Evolutionary conservation across 2,329 filamentous ascomycete genomes (phyloP).

Genomic region (Penicillium nordicum): DNA sequence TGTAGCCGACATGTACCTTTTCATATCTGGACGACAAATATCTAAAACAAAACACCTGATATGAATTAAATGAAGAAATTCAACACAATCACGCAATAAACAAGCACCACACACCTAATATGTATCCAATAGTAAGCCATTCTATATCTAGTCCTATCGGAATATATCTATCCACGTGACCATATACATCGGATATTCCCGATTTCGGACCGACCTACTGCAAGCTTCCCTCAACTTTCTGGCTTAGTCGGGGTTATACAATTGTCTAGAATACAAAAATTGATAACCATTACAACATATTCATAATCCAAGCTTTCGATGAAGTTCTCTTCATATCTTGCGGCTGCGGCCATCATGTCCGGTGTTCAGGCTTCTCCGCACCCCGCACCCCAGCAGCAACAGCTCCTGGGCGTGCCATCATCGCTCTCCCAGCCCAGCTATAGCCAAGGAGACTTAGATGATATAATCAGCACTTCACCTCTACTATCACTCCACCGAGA

Average conservation of each 20-base stretch:
- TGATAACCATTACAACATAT: background rate
- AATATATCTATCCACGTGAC: background rate
- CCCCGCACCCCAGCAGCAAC: slow-evolving; percentile 25
- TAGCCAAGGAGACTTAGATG: slow-evolving; percentile 23
- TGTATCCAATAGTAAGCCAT: background rate
- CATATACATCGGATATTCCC: background rate
- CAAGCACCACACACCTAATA: background rate
- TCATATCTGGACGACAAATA: background rate
- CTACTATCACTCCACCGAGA: slow-evolving; percentile 71
- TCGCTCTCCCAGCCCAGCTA: background rate
- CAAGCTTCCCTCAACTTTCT: background rate
- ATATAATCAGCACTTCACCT: slow-evolving; percentile 41
- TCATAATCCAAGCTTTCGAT: slow-evolving; percentile 3
- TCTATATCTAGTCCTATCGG: background rate
- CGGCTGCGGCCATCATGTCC: slow-evolving; percentile 17
- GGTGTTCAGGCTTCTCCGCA: slow-evolving; percentile 28
- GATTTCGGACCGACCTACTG: background rate
- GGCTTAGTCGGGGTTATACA: background rate
- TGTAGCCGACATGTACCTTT: background rate
- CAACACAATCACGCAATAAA: background rate
- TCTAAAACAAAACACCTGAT: background rate
- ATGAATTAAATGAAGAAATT: background rate
- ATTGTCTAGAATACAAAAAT: background rate
- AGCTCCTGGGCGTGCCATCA: slow-evolving; percentile 13
- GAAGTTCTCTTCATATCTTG: slow-evolving; percentile 21